Evolutionary conservation across 2,329 filamentous ascomycete species (phyloP).

Genomic region (Oidium heveae): DNA sequence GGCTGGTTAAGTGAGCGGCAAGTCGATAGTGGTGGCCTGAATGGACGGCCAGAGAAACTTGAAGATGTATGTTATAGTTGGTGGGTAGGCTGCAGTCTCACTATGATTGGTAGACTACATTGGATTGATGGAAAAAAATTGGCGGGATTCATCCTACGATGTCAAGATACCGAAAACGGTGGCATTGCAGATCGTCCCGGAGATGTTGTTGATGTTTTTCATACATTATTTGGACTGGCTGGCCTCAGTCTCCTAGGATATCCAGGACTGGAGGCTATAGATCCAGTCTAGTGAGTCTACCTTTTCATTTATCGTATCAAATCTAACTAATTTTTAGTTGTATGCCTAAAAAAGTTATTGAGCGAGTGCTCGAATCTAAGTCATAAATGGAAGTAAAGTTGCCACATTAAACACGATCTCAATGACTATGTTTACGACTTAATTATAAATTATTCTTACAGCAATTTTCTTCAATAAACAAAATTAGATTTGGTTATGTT

Average conservation of each 20-base stretch:
- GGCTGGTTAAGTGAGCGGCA: conserved; percentile 89
- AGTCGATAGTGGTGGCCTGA: conserved; percentile 63
- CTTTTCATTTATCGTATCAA: not conserved
- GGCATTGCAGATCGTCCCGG: conserved; percentile 78
- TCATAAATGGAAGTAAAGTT: not conserved
- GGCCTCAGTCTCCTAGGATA: conserved; percentile 66
- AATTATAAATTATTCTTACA: too few relatives aligned
- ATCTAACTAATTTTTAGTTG: conserved; percentile 21
- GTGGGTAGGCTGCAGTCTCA: conserved; percentile 87
- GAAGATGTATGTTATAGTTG: conserved; percentile 98
- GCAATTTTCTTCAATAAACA: too few relatives aligned
- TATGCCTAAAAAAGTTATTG: conserved; percentile 43
- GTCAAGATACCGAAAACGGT: conserved; percentile 64
- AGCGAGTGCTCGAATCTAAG: conserved; percentile 25
- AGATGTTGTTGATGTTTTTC: conserved; percentile 93
- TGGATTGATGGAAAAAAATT: conserved; percentile 81
- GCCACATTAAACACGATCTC: not conserved
- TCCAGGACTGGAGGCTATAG: conserved; percentile 51
- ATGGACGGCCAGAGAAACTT: conserved; percentile 81
- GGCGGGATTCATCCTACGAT: conserved; percentile 57
- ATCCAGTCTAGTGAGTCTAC: conserved; percentile 53
- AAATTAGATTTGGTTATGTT: too few relatives aligned
- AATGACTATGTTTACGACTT: not conserved
- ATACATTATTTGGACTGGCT: conserved; percentile 72
- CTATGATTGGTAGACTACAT: conserved; percentile 66